phyloP scores from a whole-genome alignment of 371 early-diverging fungal genomes.

The Catenaria anguillulae region DNA sequence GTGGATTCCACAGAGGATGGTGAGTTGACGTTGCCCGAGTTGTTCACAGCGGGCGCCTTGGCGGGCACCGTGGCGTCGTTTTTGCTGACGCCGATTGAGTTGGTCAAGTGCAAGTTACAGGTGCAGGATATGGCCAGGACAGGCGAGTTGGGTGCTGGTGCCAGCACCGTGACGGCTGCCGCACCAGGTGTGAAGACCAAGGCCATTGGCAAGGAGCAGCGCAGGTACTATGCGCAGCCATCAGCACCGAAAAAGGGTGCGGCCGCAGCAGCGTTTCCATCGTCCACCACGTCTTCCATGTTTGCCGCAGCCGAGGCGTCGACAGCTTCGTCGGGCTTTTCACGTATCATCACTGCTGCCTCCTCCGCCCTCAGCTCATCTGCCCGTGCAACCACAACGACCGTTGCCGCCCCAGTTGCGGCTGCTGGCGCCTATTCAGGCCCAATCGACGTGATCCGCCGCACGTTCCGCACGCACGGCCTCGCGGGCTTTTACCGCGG shows the following conservation, averaged over 20 bases:
- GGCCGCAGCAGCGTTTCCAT: neutral
- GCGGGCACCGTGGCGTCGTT: slow-evolving; percentile 76
- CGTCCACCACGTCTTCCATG: no score
- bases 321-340: no score
- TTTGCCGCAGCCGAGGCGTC: no score
- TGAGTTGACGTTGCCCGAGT: slow-evolving; percentile 31
- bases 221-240: neutral
- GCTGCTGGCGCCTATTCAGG: slow-evolving; percentile 30
- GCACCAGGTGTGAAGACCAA: neutral
- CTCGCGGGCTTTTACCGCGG: slow-evolving; percentile 74
- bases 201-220: neutral
- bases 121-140: slow-evolving; percentile 54
- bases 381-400: slow-evolving; percentile 5
- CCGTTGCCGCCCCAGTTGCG: no score
- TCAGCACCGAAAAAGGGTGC: neutral
- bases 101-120: slow-evolving; percentile 90
- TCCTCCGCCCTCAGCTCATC: no score
- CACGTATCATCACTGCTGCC: no score
- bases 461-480: slow-evolving; percentile 49
- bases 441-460: slow-evolving; percentile 53
- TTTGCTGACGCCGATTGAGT: slow-evolving; percentile 84
- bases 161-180: neutral
- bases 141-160: no score
- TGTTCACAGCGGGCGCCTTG: slow-evolving; percentile 65
- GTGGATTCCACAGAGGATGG: slow-evolving; percentile 6